Base-by-base conservation (phyloP, 495 filamentous ascomycete genomes). In the Neurospora intermedia region DNA sequence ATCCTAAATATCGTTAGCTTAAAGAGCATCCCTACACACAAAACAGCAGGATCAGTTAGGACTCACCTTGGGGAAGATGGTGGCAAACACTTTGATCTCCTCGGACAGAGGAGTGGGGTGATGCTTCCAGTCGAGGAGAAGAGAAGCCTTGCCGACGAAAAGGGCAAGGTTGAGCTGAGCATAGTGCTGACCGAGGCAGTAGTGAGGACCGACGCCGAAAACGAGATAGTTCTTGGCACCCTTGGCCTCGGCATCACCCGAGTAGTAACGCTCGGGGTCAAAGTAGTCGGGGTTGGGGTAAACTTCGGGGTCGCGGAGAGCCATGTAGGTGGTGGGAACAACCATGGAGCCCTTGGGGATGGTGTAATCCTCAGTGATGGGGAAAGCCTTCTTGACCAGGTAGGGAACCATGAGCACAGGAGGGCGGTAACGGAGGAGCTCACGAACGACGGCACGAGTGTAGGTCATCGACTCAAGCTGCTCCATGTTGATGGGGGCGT, bases 381-480 rank as follows among this genome's bases (percentile, higher is more conserved):
- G 94, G 90, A 98, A 99, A 69, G 90, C 85, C 84, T 97, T 97
- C 91, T 98, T 99, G 77, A 89, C 93, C 71, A 96, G 81, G 81
- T 98, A 98, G 43, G 96, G 96, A 69, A 97, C 93, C 96, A 99
- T 98, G 84, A 98, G 88, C 76, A 99, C 96, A 73, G 96, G 96
- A 59, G 96, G 96, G 66, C 96, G 92, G 86, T 97, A 98, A 75
- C 96, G 92, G 54, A 99, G 89, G 43, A 92, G 91, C 85, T 99
- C 96, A 78, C 96, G 93, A 72, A 99, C 92, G 69, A 97, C 92
- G 48, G 94, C 96, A 70, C 93, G 92, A 41, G 96, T 98, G 78
- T 96, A 98, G 8, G 90, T 86, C 90, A 97, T 89, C 72, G 90
- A 88, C 76, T 98, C 96, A 38, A 98, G 85, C 83, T 94, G 85